Evolutionary conservation across 2,329 filamentous ascomycete species (phyloP).

Genomic region (Ascocoryne sarcoides): DNA sequence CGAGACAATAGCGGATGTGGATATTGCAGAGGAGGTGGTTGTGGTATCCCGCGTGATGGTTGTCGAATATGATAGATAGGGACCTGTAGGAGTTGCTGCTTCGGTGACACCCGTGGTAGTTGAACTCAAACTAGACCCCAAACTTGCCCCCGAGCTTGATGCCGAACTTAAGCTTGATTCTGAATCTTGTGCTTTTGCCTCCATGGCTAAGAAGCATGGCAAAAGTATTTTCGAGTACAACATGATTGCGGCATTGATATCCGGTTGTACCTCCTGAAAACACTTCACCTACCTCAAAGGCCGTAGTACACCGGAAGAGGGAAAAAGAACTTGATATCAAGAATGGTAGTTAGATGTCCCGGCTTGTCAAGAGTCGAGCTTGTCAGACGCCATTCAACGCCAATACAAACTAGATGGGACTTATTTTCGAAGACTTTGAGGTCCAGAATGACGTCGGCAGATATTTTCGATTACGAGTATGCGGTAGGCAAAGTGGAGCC

Average conservation of each 20-base stretch:
- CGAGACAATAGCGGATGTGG: slow-evolving; percentile 20
- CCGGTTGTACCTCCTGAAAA: too few species aligned
- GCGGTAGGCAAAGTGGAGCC: too few species aligned
- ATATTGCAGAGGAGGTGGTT: slow-evolving; percentile 18
- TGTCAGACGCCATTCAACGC: too few species aligned
- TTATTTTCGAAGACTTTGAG: too few species aligned
- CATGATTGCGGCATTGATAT: slow-evolving; percentile 14
- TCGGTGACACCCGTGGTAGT: slow-evolving; percentile 14
- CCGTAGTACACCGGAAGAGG: too few species aligned
- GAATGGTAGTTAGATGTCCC: too few species aligned
- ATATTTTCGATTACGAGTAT: too few species aligned
- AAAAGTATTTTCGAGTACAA: slow-evolving; percentile 15
- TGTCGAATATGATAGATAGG: slow-evolving; percentile 31
- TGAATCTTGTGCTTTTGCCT: slow-evolving; percentile 17
- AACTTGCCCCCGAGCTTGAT: background rate
- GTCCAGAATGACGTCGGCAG: too few species aligned
- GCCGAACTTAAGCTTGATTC: background rate
- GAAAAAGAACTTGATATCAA: too few species aligned
- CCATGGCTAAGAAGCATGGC: slow-evolving; percentile 27
- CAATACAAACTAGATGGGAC: too few species aligned
- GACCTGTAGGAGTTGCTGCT: slow-evolving; percentile 30
- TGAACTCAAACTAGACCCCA: slow-evolving; percentile 12
- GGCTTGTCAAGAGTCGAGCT: too few species aligned
- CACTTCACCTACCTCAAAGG: too few species aligned
- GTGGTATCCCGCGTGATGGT: slow-evolving; percentile 21